Evolutionary conservation across 164 flowering plant species (phyloP), one percentile per base, ranked within the genome.

Genomic region (Houttuynia cordata): DNA sequence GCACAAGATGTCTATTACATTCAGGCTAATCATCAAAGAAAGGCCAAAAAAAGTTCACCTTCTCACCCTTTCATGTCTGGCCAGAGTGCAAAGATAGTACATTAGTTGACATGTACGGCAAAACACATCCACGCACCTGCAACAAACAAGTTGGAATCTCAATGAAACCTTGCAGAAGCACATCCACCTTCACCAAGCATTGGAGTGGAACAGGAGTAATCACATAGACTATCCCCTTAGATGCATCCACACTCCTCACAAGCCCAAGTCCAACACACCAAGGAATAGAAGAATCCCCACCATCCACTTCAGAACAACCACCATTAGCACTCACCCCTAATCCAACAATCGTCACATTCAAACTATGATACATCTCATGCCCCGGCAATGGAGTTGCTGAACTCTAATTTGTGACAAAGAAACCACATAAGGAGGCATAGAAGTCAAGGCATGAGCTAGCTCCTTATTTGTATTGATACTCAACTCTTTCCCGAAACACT

Each of bases 291-390:
- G 81, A n/a, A n/a, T n/a, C n/a, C n/a, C n/a, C n/a, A n/a, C n/a
- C n/a, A n/a, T n/a, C n/a, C n/a, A n/a, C n/a, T n/a, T n/a, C n/a
- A n/a, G n/a, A n/a, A n/a, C n/a, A n/a, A n/a, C n/a, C n/a, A n/a
- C n/a, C 75, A 49, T 70, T 75, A 53, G 82, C 75, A 68, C 76
- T 74, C 65, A 81, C 68, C 34, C 91, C 96, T 67, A 93, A 75
- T 62, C 97, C 97, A 70, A 90, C 94, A 68, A 93, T 83, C 49
- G 83, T 74, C 51, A 87, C 96, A 79, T 93, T 93, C 81, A 90
- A 76, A 63, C 96, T 84, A 72, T 77, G 78, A 67, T 82, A 78
- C 57, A 75, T 56, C 73, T 90, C 97, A 70, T 79, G 68, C 56
- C 65, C 69, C 13, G 49, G 66, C 86, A 81, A 70, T 86, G 83